Percentiles rank a stretch among this genome's conserved stretches.
phyloP scores from a whole-genome alignment of 805 yeast genomes.

The Wickerhamiella domercqiae region DNA sequence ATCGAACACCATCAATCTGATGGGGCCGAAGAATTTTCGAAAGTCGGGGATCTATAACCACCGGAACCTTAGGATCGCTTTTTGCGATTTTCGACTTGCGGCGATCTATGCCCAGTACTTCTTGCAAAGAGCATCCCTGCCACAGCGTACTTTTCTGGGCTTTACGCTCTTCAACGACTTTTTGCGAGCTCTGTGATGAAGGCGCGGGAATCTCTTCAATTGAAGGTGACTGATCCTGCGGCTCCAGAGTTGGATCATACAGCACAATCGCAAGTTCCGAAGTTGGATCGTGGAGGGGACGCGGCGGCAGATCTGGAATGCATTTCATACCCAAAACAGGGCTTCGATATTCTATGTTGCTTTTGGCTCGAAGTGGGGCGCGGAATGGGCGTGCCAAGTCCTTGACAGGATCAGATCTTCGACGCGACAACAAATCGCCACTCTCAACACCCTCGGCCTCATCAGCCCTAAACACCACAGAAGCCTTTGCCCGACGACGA shows the following conservation, averaged over 20 bases:
- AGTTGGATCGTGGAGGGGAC: constrained; percentile 89
- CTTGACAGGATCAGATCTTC: constrained; percentile 1
- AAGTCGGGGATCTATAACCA: constrained; percentile 81
- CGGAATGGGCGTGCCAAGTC: constrained; percentile 10
- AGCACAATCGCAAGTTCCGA: constrained; percentile 88
- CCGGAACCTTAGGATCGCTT: constrained; percentile 43
- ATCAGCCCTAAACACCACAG: constrained; percentile 6
- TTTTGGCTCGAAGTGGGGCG: constrained; percentile 11
- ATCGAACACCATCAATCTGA: constrained; percentile 90
- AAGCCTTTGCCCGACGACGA: constrained; percentile 7
- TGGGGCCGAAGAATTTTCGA: constrained; percentile 84
- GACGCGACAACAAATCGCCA: not conserved
- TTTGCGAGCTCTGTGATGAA: not conserved
- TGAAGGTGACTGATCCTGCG: constrained; percentile 6
- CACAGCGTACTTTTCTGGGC: not conserved
- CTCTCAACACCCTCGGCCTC: constrained; percentile 4
- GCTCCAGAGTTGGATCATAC: constrained; percentile 86
- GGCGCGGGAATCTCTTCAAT: constrained; percentile 18
- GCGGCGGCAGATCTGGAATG: constrained; percentile 52
- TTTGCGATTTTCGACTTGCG: constrained; percentile 30
- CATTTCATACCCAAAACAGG: constrained; percentile 78
- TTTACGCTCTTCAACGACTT: not conserved
- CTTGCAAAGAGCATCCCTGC: constrained; percentile 41
- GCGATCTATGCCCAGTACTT: constrained; percentile 53
- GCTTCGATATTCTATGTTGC: constrained; percentile 5